Base-by-base conservation (phyloP, 2,329 filamentous ascomycete genomes). In the Emergomyces africanus region DNA sequence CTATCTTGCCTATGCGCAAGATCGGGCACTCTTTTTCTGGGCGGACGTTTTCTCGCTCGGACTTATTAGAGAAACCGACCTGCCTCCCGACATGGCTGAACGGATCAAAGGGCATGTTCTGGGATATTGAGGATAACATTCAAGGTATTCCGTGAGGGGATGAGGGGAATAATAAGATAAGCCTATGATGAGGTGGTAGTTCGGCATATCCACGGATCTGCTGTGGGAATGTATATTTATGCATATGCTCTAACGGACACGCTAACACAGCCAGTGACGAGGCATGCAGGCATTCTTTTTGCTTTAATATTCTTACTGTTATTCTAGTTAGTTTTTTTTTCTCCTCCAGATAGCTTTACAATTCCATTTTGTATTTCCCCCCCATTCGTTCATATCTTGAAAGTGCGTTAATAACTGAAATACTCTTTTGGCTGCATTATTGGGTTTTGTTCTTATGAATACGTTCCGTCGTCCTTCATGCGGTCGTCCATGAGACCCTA, bases 1-100 rank as follows among this genome's bases (percentile, higher is more conserved):
- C 72, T 99, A 97, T 71, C 78, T 99, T 28, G 83, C 82, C 12
- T 99, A 97, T 74, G 85, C 94, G 8, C 89, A 96, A 73, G 89
- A 96, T 64, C 81, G 94, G 15, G 91, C 90, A 0, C 79, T 94
- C 75, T 94, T 96, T 74, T 94, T 99, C 75, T 95, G 92, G 88
- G 91, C 90, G 1, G 94, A 99, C 75, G 85, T 90, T 57, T 76
- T 97, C 59, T 77, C 80, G 59, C 73, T 95, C 72, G 90, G 90
- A 0, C 74, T 99, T 44, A 79, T 94, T 44, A 83, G 81, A 69
- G 72, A 79, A 62, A 86, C 91, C 65, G 90, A 96, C 28, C 74
- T 99, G 64, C 90, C 90, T 0, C 79, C 81, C 64, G 78, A 78
- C n/a, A 68, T 95, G 67, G 76, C 80, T 64, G 70, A 74, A 56